Conservation (phyloP, 1,284 basidiomycete genomes). For the Ceratobasidium sp. region DNA sequence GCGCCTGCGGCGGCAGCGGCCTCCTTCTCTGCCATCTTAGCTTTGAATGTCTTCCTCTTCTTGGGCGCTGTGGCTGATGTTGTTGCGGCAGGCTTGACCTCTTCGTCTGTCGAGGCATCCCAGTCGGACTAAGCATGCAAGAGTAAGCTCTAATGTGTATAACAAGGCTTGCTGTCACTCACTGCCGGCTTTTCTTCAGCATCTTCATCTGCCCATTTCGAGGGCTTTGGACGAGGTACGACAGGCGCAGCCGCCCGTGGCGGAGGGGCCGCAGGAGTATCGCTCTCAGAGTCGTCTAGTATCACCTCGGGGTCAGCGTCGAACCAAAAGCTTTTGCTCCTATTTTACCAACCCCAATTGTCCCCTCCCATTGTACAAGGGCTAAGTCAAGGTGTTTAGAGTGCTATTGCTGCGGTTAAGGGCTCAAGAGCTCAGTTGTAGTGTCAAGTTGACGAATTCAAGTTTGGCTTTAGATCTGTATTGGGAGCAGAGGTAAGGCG, state of each 20-base stretch:
- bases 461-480: too few species aligned
- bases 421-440: background rate
- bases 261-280: slow-evolving; percentile 54
- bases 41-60: slow-evolving; percentile 90
- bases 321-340: background rate
- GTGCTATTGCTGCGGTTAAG: slow-evolving; percentile 3
- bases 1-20: slow-evolving; percentile 57
- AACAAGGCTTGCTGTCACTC: slow-evolving; percentile 56
- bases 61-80: slow-evolving; percentile 69
- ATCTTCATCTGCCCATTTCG: slow-evolving; percentile 85
- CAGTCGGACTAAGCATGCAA: slow-evolving; percentile 76
- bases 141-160: background rate
- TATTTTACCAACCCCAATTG: slow-evolving; percentile 18
- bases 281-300: slow-evolving; percentile 60
- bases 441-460: too few species aligned
- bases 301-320: background rate
- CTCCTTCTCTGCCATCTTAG: slow-evolving; percentile 89
- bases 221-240: slow-evolving; percentile 36
- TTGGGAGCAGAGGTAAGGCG: too few species aligned
- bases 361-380: slow-evolving; percentile 16
- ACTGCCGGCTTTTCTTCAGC: slow-evolving; percentile 65
- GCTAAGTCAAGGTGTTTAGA: too few species aligned
- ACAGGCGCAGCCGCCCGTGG: slow-evolving; percentile 53
- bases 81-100: slow-evolving; percentile 57
- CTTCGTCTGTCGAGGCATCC: slow-evolving; percentile 86